phyloP scores from a whole-genome alignment of 495 filamentous ascomycete genomes.

The Penicillium tannophilum region DNA sequence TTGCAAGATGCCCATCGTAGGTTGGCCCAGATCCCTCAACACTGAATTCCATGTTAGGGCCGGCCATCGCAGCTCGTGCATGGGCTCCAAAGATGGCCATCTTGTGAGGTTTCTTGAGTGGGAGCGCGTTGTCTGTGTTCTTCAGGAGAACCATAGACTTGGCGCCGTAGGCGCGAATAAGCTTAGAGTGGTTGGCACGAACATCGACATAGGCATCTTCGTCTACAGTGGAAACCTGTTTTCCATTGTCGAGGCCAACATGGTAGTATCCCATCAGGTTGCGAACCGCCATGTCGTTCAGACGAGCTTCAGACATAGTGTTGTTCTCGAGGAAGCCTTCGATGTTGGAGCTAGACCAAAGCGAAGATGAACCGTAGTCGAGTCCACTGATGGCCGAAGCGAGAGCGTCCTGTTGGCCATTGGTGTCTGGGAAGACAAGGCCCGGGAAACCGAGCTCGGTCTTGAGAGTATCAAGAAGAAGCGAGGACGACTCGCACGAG shows the following conservation, averaged over 20 bases:
- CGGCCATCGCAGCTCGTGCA: constrained; percentile 59
- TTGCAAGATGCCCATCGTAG: constrained; percentile 34
- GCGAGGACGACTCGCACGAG: constrained; percentile 59
- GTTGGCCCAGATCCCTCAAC: constrained; percentile 45
- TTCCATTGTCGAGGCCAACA: constrained; percentile 50
- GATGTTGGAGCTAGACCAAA: constrained; percentile 25
- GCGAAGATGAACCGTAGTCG: constrained; percentile 22
- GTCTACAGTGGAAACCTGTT: constrained; percentile 64
- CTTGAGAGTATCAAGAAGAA: constrained; percentile 56
- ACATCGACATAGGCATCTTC: constrained; percentile 59
- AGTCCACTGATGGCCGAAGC: constrained; percentile 17
- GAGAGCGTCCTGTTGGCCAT: constrained; percentile 53
- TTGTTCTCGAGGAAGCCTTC: constrained; percentile 40
- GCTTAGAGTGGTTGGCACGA: constrained; percentile 50
- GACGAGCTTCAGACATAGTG: constrained; percentile 45
- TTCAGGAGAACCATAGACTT: constrained; percentile 62
- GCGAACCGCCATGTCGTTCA: constrained; percentile 59
- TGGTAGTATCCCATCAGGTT: constrained; percentile 55
- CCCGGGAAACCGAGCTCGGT: constrained; percentile 59
- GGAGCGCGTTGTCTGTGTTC: constrained; percentile 55
- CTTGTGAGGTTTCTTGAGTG: constrained; percentile 51
- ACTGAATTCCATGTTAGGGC: constrained; percentile 55
- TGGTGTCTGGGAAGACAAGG: constrained; percentile 53
- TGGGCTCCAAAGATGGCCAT: constrained; percentile 66
- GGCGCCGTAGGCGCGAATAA: constrained; percentile 56